phyloP scores from a whole-genome alignment of 345 rosid species.

The Viola odorata region DNA sequence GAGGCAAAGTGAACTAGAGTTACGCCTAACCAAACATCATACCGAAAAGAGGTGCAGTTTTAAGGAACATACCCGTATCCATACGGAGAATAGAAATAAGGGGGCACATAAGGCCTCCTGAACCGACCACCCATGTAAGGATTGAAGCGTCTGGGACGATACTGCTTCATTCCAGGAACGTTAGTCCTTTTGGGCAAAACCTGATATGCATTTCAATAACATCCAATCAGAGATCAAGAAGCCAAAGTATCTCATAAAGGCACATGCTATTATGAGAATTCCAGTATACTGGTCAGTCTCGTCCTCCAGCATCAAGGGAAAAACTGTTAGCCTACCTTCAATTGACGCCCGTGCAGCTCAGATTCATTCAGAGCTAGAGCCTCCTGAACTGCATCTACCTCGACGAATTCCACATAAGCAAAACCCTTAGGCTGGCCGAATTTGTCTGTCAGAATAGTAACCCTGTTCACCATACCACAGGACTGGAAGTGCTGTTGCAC shows the following conservation, averaged over 20 bases:
- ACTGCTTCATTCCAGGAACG: constrained; percentile 94
- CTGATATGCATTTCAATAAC: constrained; percentile 23
- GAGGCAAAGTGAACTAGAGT: neutral
- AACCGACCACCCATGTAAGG: constrained; percentile 63
- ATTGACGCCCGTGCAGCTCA: constrained; percentile 91
- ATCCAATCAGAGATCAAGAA: neutral
- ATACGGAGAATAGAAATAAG: constrained; percentile 78
- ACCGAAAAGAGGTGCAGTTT: neutral
- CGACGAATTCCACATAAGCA: constrained; percentile 92
- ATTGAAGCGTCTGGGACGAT: constrained; percentile 61
- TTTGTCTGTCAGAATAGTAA: constrained; percentile 89
- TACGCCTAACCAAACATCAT: neutral
- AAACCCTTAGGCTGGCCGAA: constrained; percentile 96
- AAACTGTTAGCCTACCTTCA: constrained; percentile 46
- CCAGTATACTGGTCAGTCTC: neutral
- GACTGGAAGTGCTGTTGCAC: constrained; percentile 97
- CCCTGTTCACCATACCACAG: constrained; percentile 92
- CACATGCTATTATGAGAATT: neutral
- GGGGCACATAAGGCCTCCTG: constrained; percentile 69
- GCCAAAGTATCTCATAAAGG: neutral
- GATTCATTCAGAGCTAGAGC: constrained; percentile 80
- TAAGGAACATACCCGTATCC: constrained; percentile 70
- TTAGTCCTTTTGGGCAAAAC: constrained; percentile 86
- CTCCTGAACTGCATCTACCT: constrained; percentile 78
- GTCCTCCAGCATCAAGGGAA: neutral